A percentile compares a stretch with the other conserved stretches of the same genome.
Conservation (phyloP, 108 stramenopile species). For the Thalassiosira profunda region DNA sequence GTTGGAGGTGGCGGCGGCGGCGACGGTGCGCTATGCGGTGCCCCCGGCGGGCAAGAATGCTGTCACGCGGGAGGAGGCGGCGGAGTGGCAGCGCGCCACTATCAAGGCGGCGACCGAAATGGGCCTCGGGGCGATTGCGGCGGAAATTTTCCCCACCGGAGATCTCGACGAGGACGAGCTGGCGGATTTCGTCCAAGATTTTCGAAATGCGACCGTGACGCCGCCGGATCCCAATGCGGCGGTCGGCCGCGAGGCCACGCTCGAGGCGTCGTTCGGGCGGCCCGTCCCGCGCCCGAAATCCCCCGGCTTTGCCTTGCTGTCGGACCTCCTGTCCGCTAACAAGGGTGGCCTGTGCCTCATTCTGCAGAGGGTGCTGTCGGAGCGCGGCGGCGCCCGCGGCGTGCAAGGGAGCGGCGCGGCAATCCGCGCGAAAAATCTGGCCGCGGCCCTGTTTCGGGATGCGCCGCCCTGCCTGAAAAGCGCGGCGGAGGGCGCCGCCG, state of each 20-base stretch:
- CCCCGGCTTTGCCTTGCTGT: constrained; percentile 56
- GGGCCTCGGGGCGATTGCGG: constrained; percentile 30
- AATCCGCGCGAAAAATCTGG: constrained; percentile 50
- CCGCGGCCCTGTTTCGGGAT: constrained; percentile 66
- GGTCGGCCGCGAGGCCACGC: constrained; percentile 12
- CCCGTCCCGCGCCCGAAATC: constrained; percentile 53
- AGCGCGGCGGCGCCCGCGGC: constrained; percentile 39
- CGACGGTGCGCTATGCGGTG: constrained; percentile 61
- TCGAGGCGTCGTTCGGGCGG: constrained; percentile 32
- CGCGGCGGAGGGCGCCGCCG: constrained; percentile 34
- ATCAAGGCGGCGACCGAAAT: constrained; percentile 22
- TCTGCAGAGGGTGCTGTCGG: constrained; percentile 49
- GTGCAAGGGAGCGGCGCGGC: constrained; percentile 40
- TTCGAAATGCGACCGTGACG: constrained; percentile 24
- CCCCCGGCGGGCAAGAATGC: constrained; percentile 30
- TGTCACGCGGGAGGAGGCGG: constrained; percentile 23
- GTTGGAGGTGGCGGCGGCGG: constrained; percentile 75
- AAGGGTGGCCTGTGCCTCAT: constrained; percentile 55
- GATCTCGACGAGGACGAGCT: constrained; percentile 33
- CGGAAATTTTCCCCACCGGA: constrained; percentile 24
- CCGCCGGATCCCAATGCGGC: constrained; percentile 6
- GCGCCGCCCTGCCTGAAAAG: constrained; percentile 58
- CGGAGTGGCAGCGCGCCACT: constrained; percentile 11
- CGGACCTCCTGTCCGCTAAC: constrained; percentile 50
- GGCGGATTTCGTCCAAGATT: constrained; percentile 31